Evolutionary conservation across 345 rosid species (phyloP), one percentile per base, ranked within the genome.

Genomic region (Atalantia buxifolia): DNA sequence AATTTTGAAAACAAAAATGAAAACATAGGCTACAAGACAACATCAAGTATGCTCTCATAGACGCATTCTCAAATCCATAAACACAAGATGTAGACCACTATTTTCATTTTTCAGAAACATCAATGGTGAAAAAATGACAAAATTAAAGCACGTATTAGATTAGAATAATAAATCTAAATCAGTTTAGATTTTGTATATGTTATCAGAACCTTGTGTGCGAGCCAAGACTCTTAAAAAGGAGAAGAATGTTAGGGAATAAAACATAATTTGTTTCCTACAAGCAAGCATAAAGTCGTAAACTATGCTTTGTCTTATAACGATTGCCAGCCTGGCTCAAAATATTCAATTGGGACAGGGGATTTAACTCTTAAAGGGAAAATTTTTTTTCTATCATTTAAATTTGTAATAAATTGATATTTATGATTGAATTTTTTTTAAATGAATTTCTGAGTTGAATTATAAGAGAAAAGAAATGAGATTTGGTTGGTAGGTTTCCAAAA

Each of bases 261-360:
- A 64, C 69, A 48, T 64, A 24, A 75, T 69, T 40, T 77, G 77
- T 65, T 50, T 9, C 2, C 10, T 65, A 12, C 76, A 60, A 74
- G 70, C 19, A 75, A 80, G 81, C 71, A 83, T 76, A 83, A 79
- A 79, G 82, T 38, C 75, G 21, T 33, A 4, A 1, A 19, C 50
- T 27, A 18, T 33, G 38, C 16, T 70, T 77, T 45, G 33, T 69
- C 67, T 73, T 31, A 21, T 65, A 53, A 61, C 50, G 4, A 42
- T 42, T 42, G 50, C 16, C 16, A 2, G 50, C 3, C 50, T 12
- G 50, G 16, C 16, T 42, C 50, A 10, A 56, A 56, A 56, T 56
- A 56, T 56, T 56, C 56, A 53, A 70, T 2, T 45, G 1, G 50
- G 50, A 12, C 50, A 3, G 13, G 4, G 50, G 50, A 3, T 45